Conservation (phyloP, 2,329 filamentous ascomycete genomes). For the Cryoendolithus antarcticus region DNA sequence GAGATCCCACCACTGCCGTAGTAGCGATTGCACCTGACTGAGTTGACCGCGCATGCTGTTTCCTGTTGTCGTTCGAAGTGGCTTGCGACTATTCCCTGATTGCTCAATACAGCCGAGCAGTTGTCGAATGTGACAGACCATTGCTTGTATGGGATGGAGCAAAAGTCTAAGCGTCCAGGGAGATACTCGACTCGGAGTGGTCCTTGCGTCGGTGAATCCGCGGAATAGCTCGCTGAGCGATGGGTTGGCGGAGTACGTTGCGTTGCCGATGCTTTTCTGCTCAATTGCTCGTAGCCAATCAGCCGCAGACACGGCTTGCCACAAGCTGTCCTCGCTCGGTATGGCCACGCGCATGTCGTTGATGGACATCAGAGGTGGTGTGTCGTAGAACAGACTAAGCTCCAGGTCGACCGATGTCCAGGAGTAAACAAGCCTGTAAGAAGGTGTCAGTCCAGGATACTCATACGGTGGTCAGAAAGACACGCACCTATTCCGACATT, state of each 20-base stretch:
- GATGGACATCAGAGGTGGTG: conserved; percentile 40
- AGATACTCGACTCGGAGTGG: not conserved
- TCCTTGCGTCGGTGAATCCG: not conserved
- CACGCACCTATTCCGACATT: too few species aligned
- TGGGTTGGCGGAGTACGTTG: not conserved
- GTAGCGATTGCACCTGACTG: not conserved
- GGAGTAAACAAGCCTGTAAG: conserved; percentile 43
- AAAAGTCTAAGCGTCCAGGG: not conserved
- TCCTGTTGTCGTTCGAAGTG: not conserved
- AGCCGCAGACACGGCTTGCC: not conserved
- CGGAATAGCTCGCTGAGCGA: not conserved
- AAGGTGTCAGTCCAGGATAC: conserved; percentile 2
- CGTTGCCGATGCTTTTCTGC: not conserved
- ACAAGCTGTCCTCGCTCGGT: conserved; percentile 20
- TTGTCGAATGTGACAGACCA: not conserved
- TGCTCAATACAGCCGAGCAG: not conserved
- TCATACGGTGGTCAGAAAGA: too few species aligned
- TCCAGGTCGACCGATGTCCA: conserved; percentile 52
- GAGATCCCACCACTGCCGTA: not conserved
- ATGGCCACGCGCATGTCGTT: conserved; percentile 43
- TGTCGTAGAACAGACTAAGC: conserved; percentile 47
- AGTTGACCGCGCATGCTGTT: not conserved
- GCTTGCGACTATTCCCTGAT: not conserved
- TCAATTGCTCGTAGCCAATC: not conserved
- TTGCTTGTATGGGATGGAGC: not conserved